Evolutionary conservation across 148 eudicot genomes (phyloP).

Genomic region (Cornus controversa): DNA sequence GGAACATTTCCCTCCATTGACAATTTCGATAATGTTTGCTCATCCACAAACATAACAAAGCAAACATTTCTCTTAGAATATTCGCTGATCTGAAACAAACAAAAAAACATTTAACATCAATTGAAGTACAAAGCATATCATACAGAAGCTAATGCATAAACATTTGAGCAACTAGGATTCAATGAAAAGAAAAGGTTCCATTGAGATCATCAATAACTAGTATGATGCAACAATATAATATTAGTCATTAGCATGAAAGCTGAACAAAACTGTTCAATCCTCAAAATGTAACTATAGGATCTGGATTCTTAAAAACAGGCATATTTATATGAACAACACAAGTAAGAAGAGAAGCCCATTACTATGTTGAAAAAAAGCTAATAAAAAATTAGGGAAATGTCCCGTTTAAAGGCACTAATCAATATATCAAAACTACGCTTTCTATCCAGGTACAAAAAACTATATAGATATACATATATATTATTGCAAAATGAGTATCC

Average conservation of each 20-base stretch:
- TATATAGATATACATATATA: neutral
- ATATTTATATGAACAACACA: neutral
- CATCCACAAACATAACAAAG: conserved; percentile 94
- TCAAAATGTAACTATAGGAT: neutral
- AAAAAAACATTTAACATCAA: conserved; percentile 7
- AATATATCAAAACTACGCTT: neutral
- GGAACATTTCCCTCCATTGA: conserved; percentile 73
- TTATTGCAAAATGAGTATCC: neutral
- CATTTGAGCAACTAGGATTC: neutral
- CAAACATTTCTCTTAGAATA: conserved; percentile 86
- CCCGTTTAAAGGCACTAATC: neutral
- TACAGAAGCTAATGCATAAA: neutral
- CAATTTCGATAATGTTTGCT: conserved; percentile 63
- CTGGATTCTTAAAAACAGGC: neutral
- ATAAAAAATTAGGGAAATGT: neutral
- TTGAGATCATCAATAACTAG: neutral
- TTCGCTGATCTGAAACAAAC: conserved; percentile 79
- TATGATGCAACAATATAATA: too few relatives aligned
- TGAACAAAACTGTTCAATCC: neutral
- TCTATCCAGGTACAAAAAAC: neutral
- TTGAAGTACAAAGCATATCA: neutral
- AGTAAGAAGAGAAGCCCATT: neutral
- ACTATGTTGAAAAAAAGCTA: neutral
- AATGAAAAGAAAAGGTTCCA: neutral
- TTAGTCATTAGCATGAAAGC: neutral